Percentiles rank a stretch among this genome's conserved stretches.
These are phyloP conservation scores for Cryptococcus jaspeensis DNA, from an alignment of 1,284 basidiomycete species.

Conservation along the genomic window DNA sequence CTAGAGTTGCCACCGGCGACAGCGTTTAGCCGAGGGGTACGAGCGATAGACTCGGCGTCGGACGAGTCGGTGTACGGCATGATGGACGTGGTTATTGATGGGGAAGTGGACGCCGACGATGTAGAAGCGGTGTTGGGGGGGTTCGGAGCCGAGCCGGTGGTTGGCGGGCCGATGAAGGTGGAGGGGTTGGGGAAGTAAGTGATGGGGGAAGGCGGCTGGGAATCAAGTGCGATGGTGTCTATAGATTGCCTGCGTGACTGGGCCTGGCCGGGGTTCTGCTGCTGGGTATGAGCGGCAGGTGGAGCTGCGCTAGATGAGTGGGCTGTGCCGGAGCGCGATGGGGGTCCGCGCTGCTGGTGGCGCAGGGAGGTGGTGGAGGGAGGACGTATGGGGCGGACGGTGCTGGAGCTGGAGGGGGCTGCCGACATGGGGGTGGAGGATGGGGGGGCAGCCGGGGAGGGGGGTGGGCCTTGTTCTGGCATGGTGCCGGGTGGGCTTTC, in stretches of 20 bases:
- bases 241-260: conserved; percentile 17
- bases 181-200: conserved; percentile 48
- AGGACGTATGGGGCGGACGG: conserved; percentile 13
- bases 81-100: neutral
- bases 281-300: neutral
- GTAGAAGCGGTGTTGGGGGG: neutral
- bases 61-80: conserved; percentile 7
- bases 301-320: neutral
- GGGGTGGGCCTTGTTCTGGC: conserved; percentile 15
- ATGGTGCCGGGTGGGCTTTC: neutral
- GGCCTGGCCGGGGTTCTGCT: neutral
- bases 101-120: conserved; percentile 5
- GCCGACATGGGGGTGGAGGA: conserved; percentile 1
- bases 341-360: conserved; percentile 3
- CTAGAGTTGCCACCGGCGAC: neutral
- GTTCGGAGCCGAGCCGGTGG: conserved; percentile 8
- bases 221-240: conserved; percentile 12
- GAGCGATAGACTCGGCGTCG: neutral
- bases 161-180: conserved; percentile 24
- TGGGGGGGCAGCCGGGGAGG: conserved; percentile 4
- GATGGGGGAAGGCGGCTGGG: conserved; percentile 38
- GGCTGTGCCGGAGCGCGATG: neutral
- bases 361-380: conserved; percentile 20
- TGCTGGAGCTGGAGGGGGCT: conserved; percentile 2
- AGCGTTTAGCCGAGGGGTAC: conserved; percentile 1